Evolutionary conservation across 352 stramenopile genomes (phyloP), one percentile per base, ranked within the genome.

Genomic region (Phytopythium kandeliae): DNA sequence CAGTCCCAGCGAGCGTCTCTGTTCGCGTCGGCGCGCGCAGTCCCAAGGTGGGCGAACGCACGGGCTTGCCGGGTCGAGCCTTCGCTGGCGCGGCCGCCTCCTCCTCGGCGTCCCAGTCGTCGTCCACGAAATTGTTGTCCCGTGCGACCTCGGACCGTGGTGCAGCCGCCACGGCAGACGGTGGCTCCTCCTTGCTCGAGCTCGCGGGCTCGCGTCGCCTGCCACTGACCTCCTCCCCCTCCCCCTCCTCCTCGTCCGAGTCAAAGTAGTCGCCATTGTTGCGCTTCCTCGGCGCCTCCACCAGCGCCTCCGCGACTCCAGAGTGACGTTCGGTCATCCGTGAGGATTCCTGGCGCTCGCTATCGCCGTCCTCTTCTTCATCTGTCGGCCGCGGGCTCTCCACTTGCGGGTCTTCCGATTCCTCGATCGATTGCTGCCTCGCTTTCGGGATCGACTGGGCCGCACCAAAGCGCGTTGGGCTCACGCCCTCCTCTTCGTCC

Each of bases 41-140:
- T 28, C 13, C 28, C 26, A n/a, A n/a, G 5, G n/a, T 57, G 38
- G 15, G n/a, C 5, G 13, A 25, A 33, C 30, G n/a, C 13, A 24
- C 15, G 5, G 61, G 26, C 9, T 4, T 9, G 31, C 25, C 17
- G 33, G 38, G 15, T 48, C 42, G 17, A 31, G n/a, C 48, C 19
- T 31, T 42, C 22, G 28, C 3, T 17, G 36, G n/a, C 9, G 51
- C 22, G 34, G 51, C 25, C 3, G 51, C 25, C 3, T 65, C 57
- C 22, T 86, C 75, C 34, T 86, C 67, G 2, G 60, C 68, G 52
- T 90, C 79, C 79, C 79, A 91, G 38, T 91, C 75, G 11, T 91
- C 80, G 25, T 87, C 71, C 11, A 71, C 75, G 57, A 91, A 91
- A 51, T 91, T 91, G 60, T 91, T 89, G 55, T 89, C 77, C 3